These are phyloP conservation scores for Aspergillus panamensis DNA, from an alignment of 495 filamentous ascomycete genomes.

Conservation along the genomic window DNA sequence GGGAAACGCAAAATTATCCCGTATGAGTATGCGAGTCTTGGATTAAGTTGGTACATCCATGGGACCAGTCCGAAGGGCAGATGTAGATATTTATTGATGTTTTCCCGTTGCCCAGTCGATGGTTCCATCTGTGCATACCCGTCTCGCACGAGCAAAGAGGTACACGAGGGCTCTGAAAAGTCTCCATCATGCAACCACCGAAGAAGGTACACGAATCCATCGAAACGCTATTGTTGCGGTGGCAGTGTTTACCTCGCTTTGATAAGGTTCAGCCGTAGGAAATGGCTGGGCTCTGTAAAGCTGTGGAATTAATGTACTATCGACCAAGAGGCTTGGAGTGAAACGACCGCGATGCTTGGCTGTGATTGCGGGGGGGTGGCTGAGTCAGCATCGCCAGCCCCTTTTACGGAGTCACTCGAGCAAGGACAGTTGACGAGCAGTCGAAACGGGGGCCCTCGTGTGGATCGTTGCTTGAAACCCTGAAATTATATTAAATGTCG, in stretches of 20 bases:
- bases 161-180: too few species aligned
- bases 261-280: too few species aligned
- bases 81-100: not conserved
- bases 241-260: too few species aligned
- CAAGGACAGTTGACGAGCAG: constrained; percentile 2
- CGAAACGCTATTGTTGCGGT: not conserved
- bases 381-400: constrained; percentile 34
- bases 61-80: not conserved
- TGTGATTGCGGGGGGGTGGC: constrained; percentile 19
- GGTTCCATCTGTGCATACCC: not conserved
- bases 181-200: not conserved
- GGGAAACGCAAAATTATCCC: not conserved
- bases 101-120: not conserved
- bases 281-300: too few species aligned
- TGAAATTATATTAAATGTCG: constrained; percentile 21
- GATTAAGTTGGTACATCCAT: not conserved
- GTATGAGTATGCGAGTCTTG: not conserved
- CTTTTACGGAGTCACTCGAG: constrained; percentile 34
- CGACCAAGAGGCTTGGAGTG: constrained; percentile 12
- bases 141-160: too few species aligned
- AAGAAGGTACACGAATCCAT: not conserved
- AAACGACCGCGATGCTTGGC: constrained; percentile 26
- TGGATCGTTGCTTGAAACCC: constrained; percentile 23
- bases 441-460: constrained; percentile 14
- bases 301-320: not conserved